A percentile compares a stretch with the other conserved stretches of the same genome.
phyloP scores from a whole-genome alignment of 2,329 filamentous ascomycete genomes.

The Lachnellula hyalina region DNA sequence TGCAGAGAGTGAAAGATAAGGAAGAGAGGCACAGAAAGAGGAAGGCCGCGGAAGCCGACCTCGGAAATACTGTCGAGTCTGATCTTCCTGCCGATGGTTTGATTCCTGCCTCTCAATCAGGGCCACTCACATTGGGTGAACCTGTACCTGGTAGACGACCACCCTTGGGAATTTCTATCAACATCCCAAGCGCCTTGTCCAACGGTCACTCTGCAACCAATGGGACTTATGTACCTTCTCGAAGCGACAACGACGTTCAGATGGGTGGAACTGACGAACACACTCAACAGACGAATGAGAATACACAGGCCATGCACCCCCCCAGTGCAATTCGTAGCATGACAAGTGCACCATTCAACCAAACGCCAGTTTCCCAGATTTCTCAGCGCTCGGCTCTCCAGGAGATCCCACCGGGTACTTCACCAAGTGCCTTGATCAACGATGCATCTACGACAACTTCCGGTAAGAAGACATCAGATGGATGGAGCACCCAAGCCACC shows the following conservation, averaged over 20 bases:
- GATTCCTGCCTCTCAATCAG: slow-evolving; percentile 39
- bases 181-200: slow-evolving; percentile 49
- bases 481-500: slow-evolving; percentile 66
- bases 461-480: slow-evolving; percentile 71
- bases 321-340: slow-evolving; percentile 38
- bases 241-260: slow-evolving; percentile 47
- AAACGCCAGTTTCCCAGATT: slow-evolving; percentile 47
- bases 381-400: slow-evolving; percentile 56
- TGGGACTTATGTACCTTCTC: slow-evolving; percentile 46
- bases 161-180: slow-evolving; percentile 31
- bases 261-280: slow-evolving; percentile 42
- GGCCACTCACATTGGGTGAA: slow-evolving; percentile 59
- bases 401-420: slow-evolving; percentile 51
- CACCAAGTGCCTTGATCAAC: slow-evolving; percentile 60
- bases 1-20: slow-evolving; percentile 55
- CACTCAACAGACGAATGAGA: slow-evolving; percentile 33
- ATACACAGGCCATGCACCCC: slow-evolving; percentile 46
- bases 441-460: slow-evolving; percentile 84
- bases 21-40: slow-evolving; percentile 56
- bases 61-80: slow-evolving; percentile 38
- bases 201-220: slow-evolving; percentile 56
- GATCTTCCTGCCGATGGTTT: slow-evolving; percentile 37
- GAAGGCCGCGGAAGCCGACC: slow-evolving; percentile 11
- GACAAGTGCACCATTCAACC: slow-evolving; percentile 36
- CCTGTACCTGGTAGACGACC: slow-evolving; percentile 48